These are phyloP conservation scores for Cryptococcus floricola DNA, from an alignment of 1,284 basidiomycete genomes.

Conservation along the genomic window DNA sequence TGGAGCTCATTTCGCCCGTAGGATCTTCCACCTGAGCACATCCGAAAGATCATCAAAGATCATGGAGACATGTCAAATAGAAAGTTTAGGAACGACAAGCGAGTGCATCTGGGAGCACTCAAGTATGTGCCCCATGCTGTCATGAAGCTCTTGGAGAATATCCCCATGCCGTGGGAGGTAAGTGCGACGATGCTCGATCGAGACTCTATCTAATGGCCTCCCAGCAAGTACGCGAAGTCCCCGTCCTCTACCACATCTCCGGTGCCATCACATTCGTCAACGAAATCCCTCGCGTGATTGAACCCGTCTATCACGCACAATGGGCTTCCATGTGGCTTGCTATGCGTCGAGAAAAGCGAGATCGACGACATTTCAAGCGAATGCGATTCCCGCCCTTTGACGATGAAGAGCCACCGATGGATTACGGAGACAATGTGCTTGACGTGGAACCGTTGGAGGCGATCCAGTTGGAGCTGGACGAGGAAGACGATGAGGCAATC, in stretches of 20 bases:
- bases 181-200: conserved; percentile 10
- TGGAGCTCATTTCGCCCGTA: conserved; percentile 3
- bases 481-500: conserved; percentile 90
- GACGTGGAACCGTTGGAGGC: conserved; percentile 98
- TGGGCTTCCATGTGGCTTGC: conserved; percentile 99
- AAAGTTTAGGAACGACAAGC: conserved; percentile 97
- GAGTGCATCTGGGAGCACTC: conserved; percentile 94
- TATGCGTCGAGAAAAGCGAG: conserved; percentile 97
- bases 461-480: conserved; percentile 93
- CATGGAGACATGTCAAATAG: conserved; percentile 95
- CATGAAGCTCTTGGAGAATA: conserved; percentile 98
- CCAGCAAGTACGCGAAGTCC: conserved; percentile 89
- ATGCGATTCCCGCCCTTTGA: conserved; percentile 99
- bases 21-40: conserved; percentile 66
- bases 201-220: conserved; percentile 1
- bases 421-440: conserved; percentile 97
- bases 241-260: conserved; percentile 96
- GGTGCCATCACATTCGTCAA: conserved; percentile 99
- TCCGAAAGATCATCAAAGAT: conserved; percentile 96
- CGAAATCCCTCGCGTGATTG: conserved; percentile 92
- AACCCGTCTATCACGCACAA: conserved; percentile 97
- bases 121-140: conserved; percentile 99
- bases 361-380: conserved; percentile 98
- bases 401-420: conserved; percentile 96
- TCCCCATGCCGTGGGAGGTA: conserved; percentile 94